phyloP scores from a whole-genome alignment of 176 grass and related monocot genomes.

The Lolium rigidum region DNA sequence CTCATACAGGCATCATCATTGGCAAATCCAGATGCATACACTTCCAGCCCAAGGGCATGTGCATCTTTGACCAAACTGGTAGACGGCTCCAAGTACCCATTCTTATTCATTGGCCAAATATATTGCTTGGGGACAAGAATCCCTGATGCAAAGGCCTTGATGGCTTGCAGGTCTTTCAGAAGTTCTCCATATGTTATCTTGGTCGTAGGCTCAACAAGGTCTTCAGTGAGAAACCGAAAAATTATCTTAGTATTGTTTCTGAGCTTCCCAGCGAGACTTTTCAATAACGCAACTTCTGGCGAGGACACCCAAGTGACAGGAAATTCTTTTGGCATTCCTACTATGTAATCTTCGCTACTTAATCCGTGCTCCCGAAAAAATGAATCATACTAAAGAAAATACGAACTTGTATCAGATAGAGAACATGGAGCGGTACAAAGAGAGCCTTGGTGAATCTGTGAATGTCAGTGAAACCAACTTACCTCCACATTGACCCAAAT shows the following conservation, averaged over 20 bases:
- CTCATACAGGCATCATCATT: slow-evolving; percentile 63
- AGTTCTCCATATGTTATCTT: slow-evolving; percentile 74
- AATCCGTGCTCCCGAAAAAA: slow-evolving; percentile 67
- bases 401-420: not conserved
- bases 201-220: slow-evolving; percentile 61
- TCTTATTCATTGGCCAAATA: slow-evolving; percentile 77
- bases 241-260: slow-evolving; percentile 71
- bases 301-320: slow-evolving; percentile 68
- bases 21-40: slow-evolving; percentile 71
- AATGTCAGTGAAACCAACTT: slow-evolving; percentile 23
- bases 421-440: slow-evolving; percentile 24
- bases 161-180: slow-evolving; percentile 58
- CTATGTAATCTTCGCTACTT: slow-evolving; percentile 61
- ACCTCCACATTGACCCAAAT: slow-evolving; percentile 94
- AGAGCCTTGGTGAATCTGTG: not conserved
- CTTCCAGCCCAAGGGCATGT: slow-evolving; percentile 68
- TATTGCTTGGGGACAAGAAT: slow-evolving; percentile 90
- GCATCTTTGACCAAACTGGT: slow-evolving; percentile 81
- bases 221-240: slow-evolving; percentile 59
- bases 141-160: slow-evolving; percentile 76
- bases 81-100: slow-evolving; percentile 56
- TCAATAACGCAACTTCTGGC: slow-evolving; percentile 76
- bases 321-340: slow-evolving; percentile 48
- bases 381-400: slow-evolving; percentile 52
- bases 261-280: slow-evolving; percentile 60